Evolutionary conservation across 306 rosid genomes (phyloP).

Genomic region (Lupinus albus): DNA sequence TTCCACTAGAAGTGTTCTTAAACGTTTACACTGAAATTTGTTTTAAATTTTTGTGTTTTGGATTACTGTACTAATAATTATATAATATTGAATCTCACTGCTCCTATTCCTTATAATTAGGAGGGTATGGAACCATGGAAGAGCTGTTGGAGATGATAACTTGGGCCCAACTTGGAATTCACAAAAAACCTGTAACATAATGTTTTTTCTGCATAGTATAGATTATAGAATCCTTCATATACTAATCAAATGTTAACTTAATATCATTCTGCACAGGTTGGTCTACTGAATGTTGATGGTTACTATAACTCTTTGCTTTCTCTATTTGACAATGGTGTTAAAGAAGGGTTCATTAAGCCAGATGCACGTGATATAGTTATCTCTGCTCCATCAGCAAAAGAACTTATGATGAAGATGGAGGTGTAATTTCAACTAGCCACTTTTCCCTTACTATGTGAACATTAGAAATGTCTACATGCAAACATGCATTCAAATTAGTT

Average conservation of each 20-base stretch:
- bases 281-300: constrained; percentile 91
- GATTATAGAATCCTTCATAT: constrained; percentile 11
- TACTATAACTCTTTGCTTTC: constrained; percentile 88
- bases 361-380: constrained; percentile 75
- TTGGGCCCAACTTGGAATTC: constrained; percentile 96
- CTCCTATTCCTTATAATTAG: constrained; percentile 40
- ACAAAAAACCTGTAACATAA: constrained; percentile 71
- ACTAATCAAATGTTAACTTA: constrained; percentile 32
- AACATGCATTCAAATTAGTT: constrained; percentile 21
- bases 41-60: constrained; percentile 1
- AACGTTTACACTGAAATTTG: background rate
- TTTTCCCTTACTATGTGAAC: constrained; percentile 24
- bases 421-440: constrained; percentile 43
- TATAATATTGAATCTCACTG: constrained; percentile 21
- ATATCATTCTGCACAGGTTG: constrained; percentile 61
- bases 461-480: constrained; percentile 13
- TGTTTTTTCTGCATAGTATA: constrained; percentile 29
- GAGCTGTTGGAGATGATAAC: constrained; percentile 94
- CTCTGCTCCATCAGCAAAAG: constrained; percentile 86
- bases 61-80: background rate
- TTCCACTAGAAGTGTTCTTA: constrained; percentile 18
- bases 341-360: constrained; percentile 91
- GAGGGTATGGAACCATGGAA: constrained; percentile 99
- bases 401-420: constrained; percentile 85
- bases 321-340: constrained; percentile 86